Base-by-base conservation (phyloP, 495 filamentous ascomycete species). In the Penicillium macrosclerotiorum region DNA sequence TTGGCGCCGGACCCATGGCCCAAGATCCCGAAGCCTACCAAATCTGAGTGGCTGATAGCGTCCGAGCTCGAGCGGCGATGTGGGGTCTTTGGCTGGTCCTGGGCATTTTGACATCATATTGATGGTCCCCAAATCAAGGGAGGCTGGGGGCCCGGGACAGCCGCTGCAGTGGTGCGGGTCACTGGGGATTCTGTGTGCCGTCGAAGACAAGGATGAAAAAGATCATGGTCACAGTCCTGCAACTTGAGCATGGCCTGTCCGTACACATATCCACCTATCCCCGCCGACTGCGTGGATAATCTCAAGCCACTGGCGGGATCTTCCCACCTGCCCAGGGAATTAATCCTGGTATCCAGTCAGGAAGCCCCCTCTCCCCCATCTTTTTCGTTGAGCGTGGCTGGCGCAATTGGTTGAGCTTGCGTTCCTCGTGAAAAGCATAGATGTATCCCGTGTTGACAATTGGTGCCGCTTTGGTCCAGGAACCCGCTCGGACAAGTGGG, bases 221-320 rank as follows among this genome's bases (percentile, higher is more conserved):
- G 42, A 29, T 35, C 32, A 16, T 35, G 32, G 23, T 18, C 18
- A 25, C 19, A 44, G 27, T 44, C 35, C 38, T 54, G 51, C 45
- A 42, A 25, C 18, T 37, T 14, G 8, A 44, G 45, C 25, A 51
- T 51, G 52, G 29, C 45, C 26, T 32, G 27, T n/a, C 17, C 25
- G 18, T 55, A 55, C 24, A 33, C 38, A 43, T 55, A 55, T 37
- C 52, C 52, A 4, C 42, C 38, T 13, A 51, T 55, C 37, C 47
- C 52, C 38, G 32, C 32, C 23, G 34, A 47, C 24, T 47, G 33
- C 20, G 38, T 51, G 37, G 52, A 55, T 32, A 46, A 38, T 25
- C 34, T 31, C 19, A 38, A 47, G 27, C 41, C 47, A 29, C 16
- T 20, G 22, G 23, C 27, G 12, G n/a, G 42, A 33, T 43, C 52